Percentiles rank a stretch among this genome's conserved stretches.
phyloP scores from a whole-genome alignment of 768 basidiomycete genomes.

The Auricularia heimuer region DNA sequence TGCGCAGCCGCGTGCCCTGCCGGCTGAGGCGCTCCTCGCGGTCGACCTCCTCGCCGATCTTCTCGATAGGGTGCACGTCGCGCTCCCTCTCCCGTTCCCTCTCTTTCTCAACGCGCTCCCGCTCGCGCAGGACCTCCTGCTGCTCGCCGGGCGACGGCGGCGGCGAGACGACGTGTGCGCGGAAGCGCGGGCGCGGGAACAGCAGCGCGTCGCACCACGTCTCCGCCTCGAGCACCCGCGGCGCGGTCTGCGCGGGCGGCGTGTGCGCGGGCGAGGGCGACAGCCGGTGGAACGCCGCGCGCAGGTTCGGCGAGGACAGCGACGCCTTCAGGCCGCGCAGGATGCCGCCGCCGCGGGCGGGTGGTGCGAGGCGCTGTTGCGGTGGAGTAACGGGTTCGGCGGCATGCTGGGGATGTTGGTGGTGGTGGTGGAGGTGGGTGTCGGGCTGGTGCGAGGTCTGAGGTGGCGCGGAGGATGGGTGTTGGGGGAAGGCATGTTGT shows the following conservation, averaged over 20 bases:
- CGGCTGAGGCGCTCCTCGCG: background rate
- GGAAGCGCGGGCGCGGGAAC: constrained; percentile 66
- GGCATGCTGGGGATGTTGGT: background rate
- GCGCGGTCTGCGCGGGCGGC: background rate
- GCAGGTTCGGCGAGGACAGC: constrained; percentile 58
- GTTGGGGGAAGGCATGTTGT: too few relatives aligned
- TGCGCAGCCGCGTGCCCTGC: background rate
- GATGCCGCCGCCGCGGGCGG: background rate
- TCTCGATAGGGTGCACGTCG: background rate
- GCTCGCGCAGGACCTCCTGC: background rate
- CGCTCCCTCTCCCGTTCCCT: background rate
- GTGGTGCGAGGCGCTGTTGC: background rate
- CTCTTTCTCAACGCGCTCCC: background rate
- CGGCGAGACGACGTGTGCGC: constrained; percentile 33
- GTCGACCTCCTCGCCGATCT: background rate
- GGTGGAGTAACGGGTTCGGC: background rate
- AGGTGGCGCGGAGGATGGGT: too few relatives aligned
- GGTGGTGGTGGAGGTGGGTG: background rate
- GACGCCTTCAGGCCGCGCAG: constrained; percentile 37
- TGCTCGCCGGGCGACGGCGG: constrained; percentile 30
- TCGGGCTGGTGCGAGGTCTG: too few relatives aligned
- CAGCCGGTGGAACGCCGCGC: constrained; percentile 39
- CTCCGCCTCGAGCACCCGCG: constrained; percentile 37
- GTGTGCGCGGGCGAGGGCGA: background rate
- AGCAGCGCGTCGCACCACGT: constrained; percentile 76